phyloP scores from a whole-genome alignment of 495 filamentous ascomycete species.

The Trypethelium eluteriae region DNA sequence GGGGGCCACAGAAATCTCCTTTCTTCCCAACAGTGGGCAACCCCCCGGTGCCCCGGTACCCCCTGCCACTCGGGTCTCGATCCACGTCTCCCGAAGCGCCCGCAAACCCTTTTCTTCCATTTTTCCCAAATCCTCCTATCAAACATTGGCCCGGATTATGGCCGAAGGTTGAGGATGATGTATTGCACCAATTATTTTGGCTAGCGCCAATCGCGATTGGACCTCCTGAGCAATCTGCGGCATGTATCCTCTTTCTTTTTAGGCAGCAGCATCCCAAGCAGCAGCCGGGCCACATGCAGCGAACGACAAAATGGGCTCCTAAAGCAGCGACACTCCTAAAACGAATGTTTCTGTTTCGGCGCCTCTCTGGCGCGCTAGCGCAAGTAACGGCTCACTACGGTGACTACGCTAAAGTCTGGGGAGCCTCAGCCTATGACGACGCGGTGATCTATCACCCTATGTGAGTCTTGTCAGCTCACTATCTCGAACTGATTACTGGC shows the following conservation, averaged over 20 bases:
- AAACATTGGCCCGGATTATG: background rate
- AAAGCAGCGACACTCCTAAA: background rate
- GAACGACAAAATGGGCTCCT: background rate
- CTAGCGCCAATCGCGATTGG: background rate
- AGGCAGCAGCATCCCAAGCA: constrained; percentile 1
- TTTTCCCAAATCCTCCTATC: constrained; percentile 6
- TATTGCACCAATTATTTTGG: background rate
- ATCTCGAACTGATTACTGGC: background rate
- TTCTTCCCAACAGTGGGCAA: background rate
- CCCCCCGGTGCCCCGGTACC: background rate
- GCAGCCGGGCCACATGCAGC: background rate
- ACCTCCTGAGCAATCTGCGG: background rate
- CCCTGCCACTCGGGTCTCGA: background rate
- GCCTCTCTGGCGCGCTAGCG: constrained; percentile 4
- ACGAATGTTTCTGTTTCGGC: constrained; percentile 4
- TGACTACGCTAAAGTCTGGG: background rate
- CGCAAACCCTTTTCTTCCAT: background rate
- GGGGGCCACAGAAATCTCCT: constrained; percentile 3
- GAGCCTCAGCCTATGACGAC: constrained; percentile 9
- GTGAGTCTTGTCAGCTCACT: background rate
- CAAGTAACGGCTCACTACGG: background rate
- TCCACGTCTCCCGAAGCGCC: background rate
- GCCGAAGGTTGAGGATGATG: background rate
- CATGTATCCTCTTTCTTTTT: background rate
- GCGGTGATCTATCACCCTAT: too few relatives aligned